phyloP scores from a whole-genome alignment of 805 yeast species.

The Candida namnaoensis region DNA sequence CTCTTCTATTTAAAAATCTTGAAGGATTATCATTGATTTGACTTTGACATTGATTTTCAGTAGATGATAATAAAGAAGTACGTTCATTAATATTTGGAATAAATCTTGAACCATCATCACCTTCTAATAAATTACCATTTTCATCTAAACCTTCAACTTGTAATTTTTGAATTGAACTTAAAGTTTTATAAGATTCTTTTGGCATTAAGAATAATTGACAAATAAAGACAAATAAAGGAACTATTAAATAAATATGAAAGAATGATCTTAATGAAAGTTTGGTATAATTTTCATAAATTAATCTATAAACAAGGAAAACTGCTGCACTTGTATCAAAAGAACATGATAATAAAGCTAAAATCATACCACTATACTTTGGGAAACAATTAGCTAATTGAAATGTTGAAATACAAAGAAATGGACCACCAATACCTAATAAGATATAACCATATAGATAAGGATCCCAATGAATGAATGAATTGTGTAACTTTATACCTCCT shows the following conservation, averaged over 20 bases:
- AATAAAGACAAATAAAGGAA: slow-evolving; percentile 68
- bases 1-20: slow-evolving; percentile 4
- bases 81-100: slow-evolving; percentile 35
- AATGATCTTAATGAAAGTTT: slow-evolving; percentile 42
- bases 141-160: slow-evolving; percentile 71
- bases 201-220: slow-evolving; percentile 85
- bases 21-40: background rate
- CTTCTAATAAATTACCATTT: slow-evolving; percentile 40
- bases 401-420: slow-evolving; percentile 83
- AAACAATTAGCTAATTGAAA: slow-evolving; percentile 86
- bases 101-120: slow-evolving; percentile 30
- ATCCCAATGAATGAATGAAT: slow-evolving; percentile 28
- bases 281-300: slow-evolving; percentile 40
- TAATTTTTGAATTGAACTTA: slow-evolving; percentile 57
- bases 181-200: slow-evolving; percentile 58
- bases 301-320: slow-evolving; percentile 64
- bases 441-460: slow-evolving; percentile 70
- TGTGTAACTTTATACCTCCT: too few species aligned
- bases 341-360: slow-evolving; percentile 82
- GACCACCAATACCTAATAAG: slow-evolving; percentile 85
- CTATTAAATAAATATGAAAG: slow-evolving; percentile 58
- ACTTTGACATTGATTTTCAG: background rate
- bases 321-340: slow-evolving; percentile 94
- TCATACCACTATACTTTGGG: slow-evolving; percentile 73
- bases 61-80: slow-evolving; percentile 17